phyloP scores from a whole-genome alignment of 2,329 filamentous ascomycete species.

The Elsinoe ampelina region DNA sequence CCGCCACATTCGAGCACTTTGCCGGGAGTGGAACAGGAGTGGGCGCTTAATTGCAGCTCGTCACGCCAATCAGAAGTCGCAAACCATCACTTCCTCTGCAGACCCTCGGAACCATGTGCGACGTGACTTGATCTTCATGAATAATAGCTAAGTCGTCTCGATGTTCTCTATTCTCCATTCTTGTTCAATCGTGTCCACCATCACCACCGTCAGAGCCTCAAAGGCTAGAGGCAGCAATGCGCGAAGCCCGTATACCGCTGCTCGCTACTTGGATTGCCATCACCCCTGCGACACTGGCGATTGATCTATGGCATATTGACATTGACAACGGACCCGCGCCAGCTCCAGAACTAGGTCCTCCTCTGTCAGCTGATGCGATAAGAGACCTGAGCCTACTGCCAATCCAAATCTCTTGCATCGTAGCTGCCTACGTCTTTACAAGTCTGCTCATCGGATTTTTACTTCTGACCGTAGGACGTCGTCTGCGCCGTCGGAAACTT shows the following conservation, averaged over 20 bases:
- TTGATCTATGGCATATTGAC: slow-evolving; percentile 31
- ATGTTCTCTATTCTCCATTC: neutral
- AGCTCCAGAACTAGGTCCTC: slow-evolving; percentile 51
- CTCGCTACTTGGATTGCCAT: neutral
- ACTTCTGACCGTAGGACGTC: slow-evolving; percentile 39
- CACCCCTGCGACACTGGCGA: neutral
- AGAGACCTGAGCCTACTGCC: slow-evolving; percentile 60
- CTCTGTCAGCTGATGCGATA: slow-evolving; percentile 49
- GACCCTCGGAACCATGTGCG: neutral
- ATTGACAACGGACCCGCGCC: slow-evolving; percentile 51
- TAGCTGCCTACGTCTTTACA: slow-evolving; percentile 72
- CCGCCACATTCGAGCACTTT: neutral
- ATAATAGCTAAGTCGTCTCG: neutral
- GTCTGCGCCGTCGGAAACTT: slow-evolving; percentile 33
- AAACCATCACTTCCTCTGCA: neutral
- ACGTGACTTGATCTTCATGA: slow-evolving; percentile 2
- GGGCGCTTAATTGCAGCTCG: slow-evolving; percentile 7
- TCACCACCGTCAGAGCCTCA: neutral
- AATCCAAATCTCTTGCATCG: slow-evolving; percentile 71
- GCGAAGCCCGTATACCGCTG: neutral
- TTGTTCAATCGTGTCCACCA: neutral
- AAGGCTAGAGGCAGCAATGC: neutral
- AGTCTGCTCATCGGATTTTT: slow-evolving; percentile 62
- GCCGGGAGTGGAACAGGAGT: neutral
- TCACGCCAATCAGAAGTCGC: slow-evolving; percentile 7